Percentiles rank a stretch among this genome's conserved stretches.
Evolutionary conservation across 2,329 filamentous ascomycete genomes (phyloP).

Genomic region (Fusarium nematophilum): DNA sequence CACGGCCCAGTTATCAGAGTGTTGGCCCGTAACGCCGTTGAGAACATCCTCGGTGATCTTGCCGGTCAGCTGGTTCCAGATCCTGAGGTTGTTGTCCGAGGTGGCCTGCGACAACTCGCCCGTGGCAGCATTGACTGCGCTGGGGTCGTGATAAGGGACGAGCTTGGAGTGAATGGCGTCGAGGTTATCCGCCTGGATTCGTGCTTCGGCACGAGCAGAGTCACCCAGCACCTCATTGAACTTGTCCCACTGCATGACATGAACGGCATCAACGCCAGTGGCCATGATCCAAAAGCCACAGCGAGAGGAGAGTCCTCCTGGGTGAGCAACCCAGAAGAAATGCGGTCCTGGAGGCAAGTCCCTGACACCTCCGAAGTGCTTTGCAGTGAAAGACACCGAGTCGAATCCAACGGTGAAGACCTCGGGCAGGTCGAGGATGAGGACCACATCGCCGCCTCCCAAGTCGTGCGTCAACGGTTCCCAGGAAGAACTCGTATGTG

Average conservation of each 20-base stretch:
- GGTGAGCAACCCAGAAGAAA: conserved; percentile 68
- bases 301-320: conserved; percentile 59
- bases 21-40: conserved; percentile 58
- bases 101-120: conserved; percentile 33
- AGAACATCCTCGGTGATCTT: conserved; percentile 60
- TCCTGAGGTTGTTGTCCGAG: conserved; percentile 45
- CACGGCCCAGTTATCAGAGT: conserved; percentile 60
- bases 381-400: conserved; percentile 59
- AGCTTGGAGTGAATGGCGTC: conserved; percentile 54
- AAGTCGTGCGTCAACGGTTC: conserved; percentile 43
- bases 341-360: conserved; percentile 67
- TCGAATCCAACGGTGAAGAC: conserved; percentile 66
- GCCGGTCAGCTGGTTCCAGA: conserved; percentile 66
- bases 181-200: conserved; percentile 57
- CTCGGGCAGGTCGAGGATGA: conserved; percentile 63
- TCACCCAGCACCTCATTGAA: conserved; percentile 66
- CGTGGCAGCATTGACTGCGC: conserved; percentile 33
- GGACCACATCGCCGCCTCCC: conserved; percentile 61
- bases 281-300: conserved; percentile 69
- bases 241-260: conserved; percentile 66
- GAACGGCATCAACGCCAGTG: conserved; percentile 48
- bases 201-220: conserved; percentile 58
- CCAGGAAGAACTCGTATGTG: conserved; percentile 7
- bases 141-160: conserved; percentile 57
- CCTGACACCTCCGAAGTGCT: conserved; percentile 64